These are phyloP conservation scores for Diplodia seriata DNA, from an alignment of 2,329 filamentous ascomycete genomes.

Conservation along the genomic window DNA sequence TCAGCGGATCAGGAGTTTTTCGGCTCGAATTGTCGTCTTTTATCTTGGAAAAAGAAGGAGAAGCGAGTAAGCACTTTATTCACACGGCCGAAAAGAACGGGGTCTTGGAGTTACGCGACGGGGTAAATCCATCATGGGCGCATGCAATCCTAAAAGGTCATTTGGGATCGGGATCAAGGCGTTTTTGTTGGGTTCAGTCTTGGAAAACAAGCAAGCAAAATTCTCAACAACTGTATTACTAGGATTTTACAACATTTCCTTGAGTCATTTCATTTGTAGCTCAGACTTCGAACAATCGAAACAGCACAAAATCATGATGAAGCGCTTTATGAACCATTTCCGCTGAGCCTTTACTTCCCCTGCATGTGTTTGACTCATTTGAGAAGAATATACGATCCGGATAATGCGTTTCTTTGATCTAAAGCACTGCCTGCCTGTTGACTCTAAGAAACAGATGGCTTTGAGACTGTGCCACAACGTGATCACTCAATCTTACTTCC, in stretches of 20 bases:
- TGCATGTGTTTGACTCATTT: background rate
- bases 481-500: background rate
- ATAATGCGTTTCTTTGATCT: background rate
- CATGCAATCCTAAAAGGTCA: slow-evolving; percentile 10
- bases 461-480: background rate
- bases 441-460: background rate
- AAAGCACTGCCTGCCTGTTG: background rate
- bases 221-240: slow-evolving; percentile 24
- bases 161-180: slow-evolving; percentile 10
- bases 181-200: background rate
- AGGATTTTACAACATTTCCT: background rate
- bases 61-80: background rate
- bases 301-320: background rate
- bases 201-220: slow-evolving; percentile 13
- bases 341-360: background rate
- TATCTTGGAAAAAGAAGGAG: background rate
- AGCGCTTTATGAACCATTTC: background rate
- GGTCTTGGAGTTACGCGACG: slow-evolving; percentile 11
- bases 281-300: slow-evolving; percentile 9
- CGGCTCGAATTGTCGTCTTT: background rate
- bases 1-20: background rate
- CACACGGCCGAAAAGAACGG: slow-evolving; percentile 14
- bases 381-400: background rate
- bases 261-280: background rate
- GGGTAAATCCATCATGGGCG: slow-evolving; percentile 5